These are phyloP conservation scores for Paecilomyces sp. DNA, from an alignment of 2,329 filamentous ascomycete species.

Conservation along the genomic window DNA sequence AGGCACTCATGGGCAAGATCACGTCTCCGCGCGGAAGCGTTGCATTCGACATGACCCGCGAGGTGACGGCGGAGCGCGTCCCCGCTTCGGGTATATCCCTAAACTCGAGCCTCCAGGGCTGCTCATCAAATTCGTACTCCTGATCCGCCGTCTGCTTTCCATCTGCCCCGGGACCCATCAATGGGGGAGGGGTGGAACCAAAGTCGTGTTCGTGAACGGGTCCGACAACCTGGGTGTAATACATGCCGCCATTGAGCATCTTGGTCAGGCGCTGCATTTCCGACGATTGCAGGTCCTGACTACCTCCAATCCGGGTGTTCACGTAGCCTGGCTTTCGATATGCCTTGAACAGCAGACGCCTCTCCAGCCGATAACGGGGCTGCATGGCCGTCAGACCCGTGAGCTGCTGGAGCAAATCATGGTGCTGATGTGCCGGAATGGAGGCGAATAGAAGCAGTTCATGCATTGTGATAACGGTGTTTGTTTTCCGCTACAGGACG, in stretches of 20 bases:
- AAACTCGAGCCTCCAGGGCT: conserved; percentile 41
- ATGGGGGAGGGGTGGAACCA: conserved; percentile 12
- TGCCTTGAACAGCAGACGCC: conserved; percentile 53
- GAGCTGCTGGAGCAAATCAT: conserved; percentile 55
- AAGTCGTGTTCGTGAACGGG: conserved; percentile 33
- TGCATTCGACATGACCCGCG: conserved; percentile 45
- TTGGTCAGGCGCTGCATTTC: conserved; percentile 40
- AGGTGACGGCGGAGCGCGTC: conserved; percentile 46
- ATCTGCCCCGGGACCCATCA: conserved; percentile 17
- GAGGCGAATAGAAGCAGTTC: conserved; percentile 57
- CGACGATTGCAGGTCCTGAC: conserved; percentile 36
- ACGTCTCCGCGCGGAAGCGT: conserved; percentile 44
- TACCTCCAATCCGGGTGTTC: conserved; percentile 34
- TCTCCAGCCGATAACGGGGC: conserved; percentile 47
- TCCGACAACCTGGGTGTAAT: conserved; percentile 47
- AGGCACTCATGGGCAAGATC: conserved; percentile 42
- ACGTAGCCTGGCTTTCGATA: conserved; percentile 38
- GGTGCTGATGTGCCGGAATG: conserved; percentile 50
- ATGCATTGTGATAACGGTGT: conserved; percentile 43
- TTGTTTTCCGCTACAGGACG: not conserved
- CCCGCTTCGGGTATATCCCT: conserved; percentile 45
- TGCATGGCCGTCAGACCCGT: conserved; percentile 56
- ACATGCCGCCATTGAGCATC: conserved; percentile 45
- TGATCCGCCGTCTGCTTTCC: conserved; percentile 6
- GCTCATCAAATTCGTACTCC: conserved; percentile 27